Evolutionary conservation across 441 rosid species (phyloP).

Genomic region (Adansonia madagascariensis): DNA sequence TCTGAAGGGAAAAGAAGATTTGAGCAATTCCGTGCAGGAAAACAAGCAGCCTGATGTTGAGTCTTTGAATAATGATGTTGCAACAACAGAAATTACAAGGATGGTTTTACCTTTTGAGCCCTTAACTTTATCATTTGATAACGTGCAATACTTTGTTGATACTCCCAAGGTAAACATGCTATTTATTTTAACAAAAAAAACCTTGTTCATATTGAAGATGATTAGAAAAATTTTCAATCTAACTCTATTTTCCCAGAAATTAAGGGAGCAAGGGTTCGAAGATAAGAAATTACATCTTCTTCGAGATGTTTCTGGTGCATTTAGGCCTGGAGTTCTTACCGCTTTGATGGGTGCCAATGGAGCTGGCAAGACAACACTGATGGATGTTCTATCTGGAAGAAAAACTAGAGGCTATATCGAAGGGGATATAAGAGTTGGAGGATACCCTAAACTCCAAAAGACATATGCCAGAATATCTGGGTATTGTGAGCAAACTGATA

Average conservation of each 20-base stretch:
- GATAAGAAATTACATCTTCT: conserved; percentile 34
- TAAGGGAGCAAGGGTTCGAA: conserved; percentile 30
- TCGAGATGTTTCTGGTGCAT: conserved; percentile 32
- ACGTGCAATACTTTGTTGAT: conserved; percentile 38
- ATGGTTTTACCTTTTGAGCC: conserved; percentile 40
- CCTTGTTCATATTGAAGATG: neutral
- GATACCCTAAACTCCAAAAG: conserved; percentile 38
- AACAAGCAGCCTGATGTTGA: neutral
- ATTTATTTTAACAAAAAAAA: neutral
- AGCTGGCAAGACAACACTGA: conserved; percentile 42
- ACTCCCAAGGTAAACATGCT: conserved; percentile 34
- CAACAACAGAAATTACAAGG: conserved; percentile 11
- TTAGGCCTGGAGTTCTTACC: conserved; percentile 39
- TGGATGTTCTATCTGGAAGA: conserved; percentile 45
- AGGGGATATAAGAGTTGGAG: conserved; percentile 40
- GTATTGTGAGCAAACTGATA: conserved; percentile 40
- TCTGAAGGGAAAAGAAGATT: conserved; percentile 18
- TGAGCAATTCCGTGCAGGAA: neutral
- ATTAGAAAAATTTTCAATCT: neutral
- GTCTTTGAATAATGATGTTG: neutral
- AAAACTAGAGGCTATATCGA: conserved; percentile 39
- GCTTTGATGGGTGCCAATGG: conserved; percentile 46
- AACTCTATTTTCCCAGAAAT: conserved; percentile 22
- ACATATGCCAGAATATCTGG: conserved; percentile 42
- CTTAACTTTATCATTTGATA: conserved; percentile 33